Conservation (phyloP, 1,284 basidiomycete genomes). For the Ceratobasidium sp. region DNA sequence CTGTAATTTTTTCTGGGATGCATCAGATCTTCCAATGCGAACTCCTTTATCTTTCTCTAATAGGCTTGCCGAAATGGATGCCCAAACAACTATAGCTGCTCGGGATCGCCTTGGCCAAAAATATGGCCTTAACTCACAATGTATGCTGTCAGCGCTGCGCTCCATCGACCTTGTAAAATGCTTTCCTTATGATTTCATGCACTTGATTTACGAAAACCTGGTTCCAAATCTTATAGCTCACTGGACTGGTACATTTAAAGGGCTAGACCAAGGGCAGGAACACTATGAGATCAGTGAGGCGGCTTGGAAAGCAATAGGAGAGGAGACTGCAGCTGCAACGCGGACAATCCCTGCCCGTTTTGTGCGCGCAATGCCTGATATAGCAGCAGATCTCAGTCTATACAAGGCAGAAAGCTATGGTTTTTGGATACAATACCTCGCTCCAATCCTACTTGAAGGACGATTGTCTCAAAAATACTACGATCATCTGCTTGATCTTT, state of each 20-base stretch:
- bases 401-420: constrained; percentile 51
- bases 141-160: constrained; percentile 42
- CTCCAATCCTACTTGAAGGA: constrained; percentile 46
- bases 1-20: constrained; percentile 37
- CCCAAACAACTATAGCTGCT: constrained; percentile 42
- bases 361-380: no score
- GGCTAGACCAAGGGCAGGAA: constrained; percentile 42
- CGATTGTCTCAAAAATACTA: no score
- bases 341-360: constrained; percentile 49
- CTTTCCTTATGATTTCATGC: constrained; percentile 49
- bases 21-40: constrained; percentile 43
- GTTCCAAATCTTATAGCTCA: no score
- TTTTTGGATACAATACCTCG: constrained; percentile 51
- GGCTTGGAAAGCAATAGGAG: constrained; percentile 49
- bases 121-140: no score
- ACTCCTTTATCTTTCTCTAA: constrained; percentile 16
- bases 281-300: constrained; percentile 41
- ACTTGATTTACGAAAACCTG: no score
- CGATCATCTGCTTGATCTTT: no score
- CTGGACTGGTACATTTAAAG: constrained; percentile 50
- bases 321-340: constrained; percentile 46
- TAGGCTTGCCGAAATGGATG: constrained; percentile 38
- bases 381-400: no score
- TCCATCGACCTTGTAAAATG: constrained; percentile 45
- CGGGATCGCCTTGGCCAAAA: constrained; percentile 48